Conservation (phyloP, 164 flowering plant species). For the Umbellularia californica region DNA sequence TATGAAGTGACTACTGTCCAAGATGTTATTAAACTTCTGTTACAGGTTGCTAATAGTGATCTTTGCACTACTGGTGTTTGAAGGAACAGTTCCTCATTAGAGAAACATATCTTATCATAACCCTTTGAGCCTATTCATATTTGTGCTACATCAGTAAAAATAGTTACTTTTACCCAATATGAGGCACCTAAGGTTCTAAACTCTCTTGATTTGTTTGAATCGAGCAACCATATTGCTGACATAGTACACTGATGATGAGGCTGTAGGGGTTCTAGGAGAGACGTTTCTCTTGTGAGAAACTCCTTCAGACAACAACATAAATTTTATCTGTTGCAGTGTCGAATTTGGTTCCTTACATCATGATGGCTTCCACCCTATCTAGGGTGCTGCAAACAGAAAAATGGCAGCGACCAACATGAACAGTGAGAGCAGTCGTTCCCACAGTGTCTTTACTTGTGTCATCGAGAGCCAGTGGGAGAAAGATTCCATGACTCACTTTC, state of each 20-base stretch:
- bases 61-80: constrained; percentile 2
- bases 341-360: not conserved
- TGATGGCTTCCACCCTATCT: not conserved
- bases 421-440: constrained; percentile 90
- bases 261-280: not conserved
- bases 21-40: constrained; percentile 63
- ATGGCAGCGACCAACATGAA: constrained; percentile 90
- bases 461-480: constrained; percentile 88
- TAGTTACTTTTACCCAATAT: not conserved
- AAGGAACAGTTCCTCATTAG: not conserved
- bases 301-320: not conserved
- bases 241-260: not conserved
- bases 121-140: not conserved
- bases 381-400: constrained; percentile 92
- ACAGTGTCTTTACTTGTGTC: constrained; percentile 89
- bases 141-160: not conserved
- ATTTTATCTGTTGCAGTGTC: not conserved
- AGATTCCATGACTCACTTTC: constrained; percentile 62
- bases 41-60: constrained; percentile 38
- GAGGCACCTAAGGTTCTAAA: not conserved
- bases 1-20: constrained; percentile 49
- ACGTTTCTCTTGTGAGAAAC: not conserved
- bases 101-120: not conserved
- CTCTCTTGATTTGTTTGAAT: not conserved
- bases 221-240: not conserved